phyloP scores from a whole-genome alignment of 441 rosid genomes.

The Cnidoscolus chayamansa region DNA sequence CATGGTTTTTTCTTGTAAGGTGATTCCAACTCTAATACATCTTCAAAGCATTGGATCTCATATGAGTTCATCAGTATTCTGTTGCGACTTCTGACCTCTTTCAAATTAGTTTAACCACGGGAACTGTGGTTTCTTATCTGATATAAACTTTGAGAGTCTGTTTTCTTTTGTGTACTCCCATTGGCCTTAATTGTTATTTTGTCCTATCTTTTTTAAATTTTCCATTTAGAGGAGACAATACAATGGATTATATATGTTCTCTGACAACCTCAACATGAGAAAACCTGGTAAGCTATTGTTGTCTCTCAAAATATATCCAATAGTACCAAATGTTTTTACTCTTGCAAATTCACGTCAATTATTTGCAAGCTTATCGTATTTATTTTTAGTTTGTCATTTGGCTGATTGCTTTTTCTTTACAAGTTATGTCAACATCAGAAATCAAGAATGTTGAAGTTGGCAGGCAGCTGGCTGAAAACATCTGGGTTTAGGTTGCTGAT shows the following conservation, averaged over 20 bases:
- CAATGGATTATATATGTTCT: neutral
- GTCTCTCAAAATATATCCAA: neutral
- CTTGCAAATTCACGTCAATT: too few species aligned
- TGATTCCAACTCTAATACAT: too few species aligned
- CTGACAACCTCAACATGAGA: constrained; percentile 3
- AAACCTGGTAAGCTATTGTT: neutral
- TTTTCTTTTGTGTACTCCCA: neutral
- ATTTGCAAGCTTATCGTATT: neutral
- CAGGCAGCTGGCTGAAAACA: neutral
- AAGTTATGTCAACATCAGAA: neutral
- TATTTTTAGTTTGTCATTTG: neutral
- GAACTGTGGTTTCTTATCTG: neutral
- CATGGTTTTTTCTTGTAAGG: too few species aligned
- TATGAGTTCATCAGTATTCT: too few species aligned
- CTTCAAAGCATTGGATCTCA: too few species aligned
- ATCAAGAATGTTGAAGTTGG: neutral
- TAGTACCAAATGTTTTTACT: neutral
- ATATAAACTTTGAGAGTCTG: too few species aligned
- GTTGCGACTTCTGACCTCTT: neutral
- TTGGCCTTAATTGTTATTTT: too few species aligned
- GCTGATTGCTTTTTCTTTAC: neutral
- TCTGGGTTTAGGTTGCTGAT: neutral
- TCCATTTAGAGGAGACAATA: neutral
- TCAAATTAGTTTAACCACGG: neutral
- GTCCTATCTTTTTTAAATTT: neutral